Conservation (phyloP, 2,329 filamentous ascomycete genomes). For the Endocalyx cinctus region DNA sequence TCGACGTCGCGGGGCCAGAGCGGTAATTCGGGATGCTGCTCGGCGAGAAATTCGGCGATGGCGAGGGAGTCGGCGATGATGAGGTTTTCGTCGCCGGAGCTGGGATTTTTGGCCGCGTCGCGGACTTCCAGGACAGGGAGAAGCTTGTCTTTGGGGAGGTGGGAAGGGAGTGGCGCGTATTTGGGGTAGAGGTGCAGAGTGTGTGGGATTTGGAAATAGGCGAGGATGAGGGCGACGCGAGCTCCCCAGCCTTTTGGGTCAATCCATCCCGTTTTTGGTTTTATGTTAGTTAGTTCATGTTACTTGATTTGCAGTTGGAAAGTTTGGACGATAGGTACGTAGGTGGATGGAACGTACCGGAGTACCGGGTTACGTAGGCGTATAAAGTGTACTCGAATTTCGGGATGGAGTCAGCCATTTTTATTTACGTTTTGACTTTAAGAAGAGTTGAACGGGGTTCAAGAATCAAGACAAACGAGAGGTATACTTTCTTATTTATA, state of each 20-base stretch:
- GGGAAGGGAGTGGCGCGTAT: slow-evolving; percentile 15
- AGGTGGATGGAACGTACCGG: slow-evolving; percentile 16
- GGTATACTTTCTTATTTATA: too few species aligned
- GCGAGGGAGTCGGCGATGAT: slow-evolving; percentile 43
- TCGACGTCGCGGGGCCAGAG: slow-evolving; percentile 36
- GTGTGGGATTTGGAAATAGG: slow-evolving; percentile 38
- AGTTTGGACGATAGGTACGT: too few species aligned
- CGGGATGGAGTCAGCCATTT: slow-evolving; percentile 10
- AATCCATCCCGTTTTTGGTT: too few species aligned
- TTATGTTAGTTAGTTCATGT: too few species aligned
- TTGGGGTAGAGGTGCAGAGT: slow-evolving; percentile 33
- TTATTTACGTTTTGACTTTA: too few species aligned
- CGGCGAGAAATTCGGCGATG: slow-evolving; percentile 43
- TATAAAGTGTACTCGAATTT: slow-evolving; percentile 12
- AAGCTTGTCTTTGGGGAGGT: slow-evolving; percentile 33
- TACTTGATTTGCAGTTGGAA: too few species aligned
- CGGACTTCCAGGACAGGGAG: slow-evolving; percentile 31
- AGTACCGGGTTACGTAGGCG: slow-evolving; percentile 19
- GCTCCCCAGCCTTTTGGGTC: slow-evolving; percentile 23
- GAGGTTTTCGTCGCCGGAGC: slow-evolving; percentile 30
- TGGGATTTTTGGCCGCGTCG: slow-evolving; percentile 20
- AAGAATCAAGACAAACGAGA: too few species aligned
- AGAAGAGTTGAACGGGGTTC: too few species aligned
- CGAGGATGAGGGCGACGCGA: slow-evolving; percentile 32
- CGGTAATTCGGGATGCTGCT: slow-evolving; percentile 29